A percentile compares a stretch with the other conserved stretches of the same genome.
These are phyloP conservation scores for Chlamydomonas eustigma DNA, from an alignment of 139 green algal species.

Conservation along the genomic window DNA sequence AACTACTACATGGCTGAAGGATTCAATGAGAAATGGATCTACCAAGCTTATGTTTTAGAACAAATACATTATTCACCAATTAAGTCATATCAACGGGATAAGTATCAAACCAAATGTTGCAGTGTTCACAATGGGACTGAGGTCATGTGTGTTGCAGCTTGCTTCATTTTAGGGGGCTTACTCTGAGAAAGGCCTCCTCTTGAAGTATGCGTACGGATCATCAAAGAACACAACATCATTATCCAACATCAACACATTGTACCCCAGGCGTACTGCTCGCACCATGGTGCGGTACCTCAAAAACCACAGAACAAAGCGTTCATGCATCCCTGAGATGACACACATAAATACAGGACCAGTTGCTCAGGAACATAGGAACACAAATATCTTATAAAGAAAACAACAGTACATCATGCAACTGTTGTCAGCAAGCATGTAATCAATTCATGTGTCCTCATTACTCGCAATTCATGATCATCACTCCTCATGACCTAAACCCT, in stretches of 20 bases:
- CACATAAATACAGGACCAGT: too few relatives aligned
- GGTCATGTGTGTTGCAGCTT: background rate
- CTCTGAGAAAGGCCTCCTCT: background rate
- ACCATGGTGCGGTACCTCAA: background rate
- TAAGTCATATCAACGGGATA: background rate
- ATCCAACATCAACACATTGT: slow-evolving; percentile 20
- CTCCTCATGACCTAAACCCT: too few relatives aligned
- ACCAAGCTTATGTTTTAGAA: background rate
- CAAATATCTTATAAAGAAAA: too few relatives aligned
- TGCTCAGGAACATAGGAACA: too few relatives aligned
- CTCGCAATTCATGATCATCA: too few relatives aligned
- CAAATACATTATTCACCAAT: background rate
- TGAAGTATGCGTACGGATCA: slow-evolving; percentile 15
- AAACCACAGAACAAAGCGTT: background rate
- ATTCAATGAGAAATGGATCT: background rate
- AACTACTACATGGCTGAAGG: too few relatives aligned
- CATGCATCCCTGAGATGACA: background rate
- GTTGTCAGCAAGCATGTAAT: too few relatives aligned
- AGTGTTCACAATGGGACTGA: background rate
- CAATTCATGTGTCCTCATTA: too few relatives aligned
- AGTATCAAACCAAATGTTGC: background rate
- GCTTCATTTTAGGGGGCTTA: background rate
- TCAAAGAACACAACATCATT: slow-evolving; percentile 20
- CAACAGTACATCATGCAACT: too few relatives aligned
- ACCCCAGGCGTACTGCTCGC: background rate